Evolutionary conservation across 768 basidiomycete genomes (phyloP).

Genomic region (Xerocomellus dryophilus): DNA sequence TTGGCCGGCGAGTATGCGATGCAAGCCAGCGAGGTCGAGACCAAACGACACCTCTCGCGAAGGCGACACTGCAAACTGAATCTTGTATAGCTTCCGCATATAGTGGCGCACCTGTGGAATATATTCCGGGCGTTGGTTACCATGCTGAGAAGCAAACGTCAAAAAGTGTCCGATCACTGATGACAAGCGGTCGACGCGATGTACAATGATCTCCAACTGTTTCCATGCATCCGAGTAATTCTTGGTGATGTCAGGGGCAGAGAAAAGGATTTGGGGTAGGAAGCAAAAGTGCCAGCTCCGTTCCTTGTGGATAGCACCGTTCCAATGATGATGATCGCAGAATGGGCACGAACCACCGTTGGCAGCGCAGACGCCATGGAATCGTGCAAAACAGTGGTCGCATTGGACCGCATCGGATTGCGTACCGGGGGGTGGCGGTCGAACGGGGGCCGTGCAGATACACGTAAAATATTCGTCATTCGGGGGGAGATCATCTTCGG

Average conservation of each 20-base stretch:
- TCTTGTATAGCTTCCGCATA: constrained; percentile 87
- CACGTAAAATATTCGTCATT: constrained; percentile 82
- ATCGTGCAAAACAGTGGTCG: constrained; percentile 83
- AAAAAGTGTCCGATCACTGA: constrained; percentile 78
- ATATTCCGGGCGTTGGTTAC: constrained; percentile 72
- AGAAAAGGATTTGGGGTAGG: constrained; percentile 64
- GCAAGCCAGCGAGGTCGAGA: constrained; percentile 76
- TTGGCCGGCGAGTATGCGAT: constrained; percentile 73
- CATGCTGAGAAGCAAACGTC: constrained; percentile 62
- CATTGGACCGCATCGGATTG: constrained; percentile 86
- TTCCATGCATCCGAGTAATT: constrained; percentile 80
- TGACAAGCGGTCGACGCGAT: constrained; percentile 73
- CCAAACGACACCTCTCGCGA: constrained; percentile 80
- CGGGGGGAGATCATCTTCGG: constrained; percentile 77
- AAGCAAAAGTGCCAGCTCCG: constrained; percentile 83
- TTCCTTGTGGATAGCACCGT: constrained; percentile 78
- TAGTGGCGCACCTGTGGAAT: constrained; percentile 84
- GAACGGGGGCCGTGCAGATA: constrained; percentile 74
- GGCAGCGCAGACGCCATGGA: constrained; percentile 81
- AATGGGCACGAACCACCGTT: constrained; percentile 91
- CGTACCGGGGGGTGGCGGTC: constrained; percentile 71
- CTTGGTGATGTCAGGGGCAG: constrained; percentile 76
- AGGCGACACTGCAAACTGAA: constrained; percentile 85
- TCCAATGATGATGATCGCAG: constrained; percentile 91
- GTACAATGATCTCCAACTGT: constrained; percentile 75